These are phyloP conservation scores for Kluyveromyces aestuarii DNA, from an alignment of 805 yeast genomes.

Conservation along the genomic window DNA sequence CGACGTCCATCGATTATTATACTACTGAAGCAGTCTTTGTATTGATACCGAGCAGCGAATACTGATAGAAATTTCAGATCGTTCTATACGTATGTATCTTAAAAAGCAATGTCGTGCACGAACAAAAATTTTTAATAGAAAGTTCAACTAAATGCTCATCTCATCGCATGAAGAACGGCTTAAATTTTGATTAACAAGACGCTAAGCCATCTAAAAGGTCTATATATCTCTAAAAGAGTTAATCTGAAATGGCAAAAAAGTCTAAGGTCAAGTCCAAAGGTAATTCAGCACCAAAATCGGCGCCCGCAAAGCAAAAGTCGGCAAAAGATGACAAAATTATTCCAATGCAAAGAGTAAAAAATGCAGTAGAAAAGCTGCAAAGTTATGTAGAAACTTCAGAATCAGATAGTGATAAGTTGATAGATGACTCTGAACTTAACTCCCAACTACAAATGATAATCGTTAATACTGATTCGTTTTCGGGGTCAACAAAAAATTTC, in stretches of 20 bases:
- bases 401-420: constrained; percentile 37
- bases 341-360: constrained; percentile 28
- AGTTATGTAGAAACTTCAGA: constrained; percentile 41
- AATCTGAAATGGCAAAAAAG: constrained; percentile 2
- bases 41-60: neutral
- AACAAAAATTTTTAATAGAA: neutral
- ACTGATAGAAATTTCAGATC: constrained; percentile 1
- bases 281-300: constrained; percentile 9
- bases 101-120: neutral
- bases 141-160: constrained; percentile 10
- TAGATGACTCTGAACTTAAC: constrained; percentile 43
- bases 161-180: constrained; percentile 7
- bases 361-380: constrained; percentile 57
- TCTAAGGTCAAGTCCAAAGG: constrained; percentile 8
- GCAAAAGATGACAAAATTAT: constrained; percentile 12
- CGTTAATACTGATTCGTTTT: constrained; percentile 55
- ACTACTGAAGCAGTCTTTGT: neutral
- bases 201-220: neutral
- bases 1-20: neutral
- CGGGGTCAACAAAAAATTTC: constrained; percentile 42
- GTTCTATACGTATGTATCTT: neutral
- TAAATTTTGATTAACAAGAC: neutral
- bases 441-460: constrained; percentile 49
- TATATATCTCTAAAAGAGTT: neutral
- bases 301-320: constrained; percentile 15